Percentiles rank a stretch among this genome's conserved stretches.
Evolutionary conservation across 257 asterid species (phyloP).

Genomic region (Solanum habrochaites): DNA sequence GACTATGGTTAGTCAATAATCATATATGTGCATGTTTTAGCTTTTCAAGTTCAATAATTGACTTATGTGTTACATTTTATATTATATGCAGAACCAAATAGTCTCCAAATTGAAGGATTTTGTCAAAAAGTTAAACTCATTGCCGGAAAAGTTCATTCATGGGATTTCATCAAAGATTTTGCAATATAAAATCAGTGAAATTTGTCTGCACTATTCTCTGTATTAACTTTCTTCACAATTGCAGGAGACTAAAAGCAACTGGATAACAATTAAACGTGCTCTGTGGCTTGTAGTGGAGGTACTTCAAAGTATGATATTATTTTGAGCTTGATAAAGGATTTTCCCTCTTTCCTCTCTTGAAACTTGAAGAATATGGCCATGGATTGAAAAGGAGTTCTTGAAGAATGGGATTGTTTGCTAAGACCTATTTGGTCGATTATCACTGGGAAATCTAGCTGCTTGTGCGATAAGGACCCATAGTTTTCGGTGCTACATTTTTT

Average conservation of each 20-base stretch:
- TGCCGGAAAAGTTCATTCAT: slow-evolving; percentile 58
- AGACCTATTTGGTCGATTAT: background rate
- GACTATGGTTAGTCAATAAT: slow-evolving; percentile 50
- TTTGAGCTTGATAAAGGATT: background rate
- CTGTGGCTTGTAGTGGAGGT: slow-evolving; percentile 78
- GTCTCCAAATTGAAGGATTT: slow-evolving; percentile 96
- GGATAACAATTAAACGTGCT: slow-evolving; percentile 77
- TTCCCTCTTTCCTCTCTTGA: background rate
- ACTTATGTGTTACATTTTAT: slow-evolving; percentile 7
- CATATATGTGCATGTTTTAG: background rate
- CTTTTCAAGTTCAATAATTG: slow-evolving; percentile 1
- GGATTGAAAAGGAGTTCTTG: background rate
- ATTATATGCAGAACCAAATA: slow-evolving; percentile 56
- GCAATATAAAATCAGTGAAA: background rate
- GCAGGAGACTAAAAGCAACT: slow-evolving; percentile 85
- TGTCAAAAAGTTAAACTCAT: slow-evolving; percentile 92
- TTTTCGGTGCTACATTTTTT: background rate
- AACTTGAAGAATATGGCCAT: background rate
- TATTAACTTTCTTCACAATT: background rate
- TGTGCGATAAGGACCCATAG: background rate
- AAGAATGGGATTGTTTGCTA: slow-evolving; percentile 24
- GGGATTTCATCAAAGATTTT: background rate
- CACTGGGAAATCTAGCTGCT: background rate
- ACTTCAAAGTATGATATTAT: slow-evolving; percentile 56
- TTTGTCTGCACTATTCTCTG: background rate